Evolutionary conservation across 345 rosid genomes (phyloP), one percentile per base, ranked within the genome.

Genomic region (Rubroshorea leprosula): DNA sequence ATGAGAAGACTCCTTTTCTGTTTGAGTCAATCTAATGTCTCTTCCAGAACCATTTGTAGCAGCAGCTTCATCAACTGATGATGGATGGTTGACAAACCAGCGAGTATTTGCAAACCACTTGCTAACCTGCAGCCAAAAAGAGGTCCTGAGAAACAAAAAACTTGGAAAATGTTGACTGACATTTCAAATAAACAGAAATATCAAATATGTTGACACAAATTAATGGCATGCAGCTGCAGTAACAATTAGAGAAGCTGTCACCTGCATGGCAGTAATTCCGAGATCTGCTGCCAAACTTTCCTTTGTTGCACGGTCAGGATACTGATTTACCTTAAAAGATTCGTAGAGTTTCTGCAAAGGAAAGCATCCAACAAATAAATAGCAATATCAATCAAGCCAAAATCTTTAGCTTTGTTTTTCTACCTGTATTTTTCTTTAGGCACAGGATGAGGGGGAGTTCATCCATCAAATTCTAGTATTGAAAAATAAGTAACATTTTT

Each of bases 71-170:
- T n/a, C n/a, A n/a, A n/a, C 65, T 15, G 69, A 57, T 0, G 78
- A 48, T 43, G 76, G 58, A 68, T 83, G 83, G 75, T 74, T 68
- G 61, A 57, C 70, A 62, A 74, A 75, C 94, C 94, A 83, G 14
- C 99, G 96, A 55, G 83, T 66, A 76, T 89, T 79, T 60, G 44
- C 83, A 47, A 93, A 89, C 99, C 99, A 93, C 64, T 79, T 89
- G 55, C 24, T 62, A 67, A 93, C 96, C 97, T 89, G 82, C 26
- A 62, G 21, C 41, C 41, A 35, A 38, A 10, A 21, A 13, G 21
- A 27, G 20, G 29, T 23, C 38, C 53, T 59, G 48, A 16, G 4
- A 31, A 16, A 26, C 44, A 38, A 23, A 38, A 23, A 64, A 12
- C 48, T 15, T 10, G 46, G 15, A 45, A 54, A 18, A 2, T 18